A percentile compares a stretch with the other conserved stretches of the same genome.
These are phyloP conservation scores for Corymbia citriodora DNA, from an alignment of 441 rosid species.

Conservation along the genomic window DNA sequence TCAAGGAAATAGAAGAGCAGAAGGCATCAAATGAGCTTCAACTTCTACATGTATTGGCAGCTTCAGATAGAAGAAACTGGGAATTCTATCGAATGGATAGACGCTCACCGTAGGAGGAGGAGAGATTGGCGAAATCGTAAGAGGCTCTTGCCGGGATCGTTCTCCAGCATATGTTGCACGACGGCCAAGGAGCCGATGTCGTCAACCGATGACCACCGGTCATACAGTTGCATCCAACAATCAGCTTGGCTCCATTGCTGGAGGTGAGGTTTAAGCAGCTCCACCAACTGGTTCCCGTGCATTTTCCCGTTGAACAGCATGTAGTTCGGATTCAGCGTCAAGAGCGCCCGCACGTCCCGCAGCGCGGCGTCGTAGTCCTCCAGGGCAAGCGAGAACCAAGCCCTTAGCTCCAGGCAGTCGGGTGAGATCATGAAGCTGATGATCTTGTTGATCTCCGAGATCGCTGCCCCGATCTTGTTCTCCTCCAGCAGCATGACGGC, in stretches of 20 bases:
- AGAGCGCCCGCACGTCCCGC: conserved; percentile 76
- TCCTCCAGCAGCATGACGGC: conserved; percentile 71
- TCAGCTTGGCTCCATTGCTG: conserved; percentile 88
- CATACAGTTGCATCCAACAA: conserved; percentile 97
- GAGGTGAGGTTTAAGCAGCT: conserved; percentile 61
- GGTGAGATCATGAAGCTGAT: conserved; percentile 78
- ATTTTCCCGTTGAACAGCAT: conserved; percentile 71
- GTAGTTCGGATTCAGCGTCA: conserved; percentile 79
- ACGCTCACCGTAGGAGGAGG: conserved; percentile 63
- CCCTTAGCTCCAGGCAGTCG: conserved; percentile 87
- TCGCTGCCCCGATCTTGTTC: conserved; percentile 53
- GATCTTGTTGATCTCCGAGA: conserved; percentile 73
- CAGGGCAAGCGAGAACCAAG: conserved; percentile 75
- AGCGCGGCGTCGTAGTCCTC: conserved; percentile 82
- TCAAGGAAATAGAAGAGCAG: not conserved
- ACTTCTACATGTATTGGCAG: not conserved
- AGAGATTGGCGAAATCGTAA: conserved; percentile 91
- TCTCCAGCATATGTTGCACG: conserved; percentile 84
- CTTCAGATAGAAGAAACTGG: not conserved
- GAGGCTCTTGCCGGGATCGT: conserved; percentile 90
- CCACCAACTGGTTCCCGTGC: conserved; percentile 68
- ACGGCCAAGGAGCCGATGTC: conserved; percentile 95
- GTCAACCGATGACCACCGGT: conserved; percentile 95
- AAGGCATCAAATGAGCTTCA: not conserved
- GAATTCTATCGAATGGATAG: not conserved